phyloP scores from a whole-genome alignment of 176 grass and related monocot genomes.

The Chloris gayana region DNA sequence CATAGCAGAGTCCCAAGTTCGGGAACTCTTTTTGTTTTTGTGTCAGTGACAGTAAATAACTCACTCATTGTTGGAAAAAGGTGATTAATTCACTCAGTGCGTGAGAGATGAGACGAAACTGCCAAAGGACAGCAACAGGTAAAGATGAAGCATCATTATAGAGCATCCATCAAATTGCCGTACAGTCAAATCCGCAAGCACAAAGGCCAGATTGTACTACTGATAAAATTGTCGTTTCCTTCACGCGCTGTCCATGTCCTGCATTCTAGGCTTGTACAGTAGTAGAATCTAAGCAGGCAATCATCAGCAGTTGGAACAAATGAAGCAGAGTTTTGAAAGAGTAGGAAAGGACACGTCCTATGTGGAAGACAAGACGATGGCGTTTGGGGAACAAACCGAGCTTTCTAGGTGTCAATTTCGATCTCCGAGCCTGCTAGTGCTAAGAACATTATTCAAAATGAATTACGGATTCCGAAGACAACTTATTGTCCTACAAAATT shows the following conservation, averaged over 20 bases:
- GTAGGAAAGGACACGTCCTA: no score
- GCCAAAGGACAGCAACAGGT: background rate
- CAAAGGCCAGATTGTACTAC: slow-evolving; percentile 10
- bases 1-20: background rate
- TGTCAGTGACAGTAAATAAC: slow-evolving; percentile 1
- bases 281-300: background rate
- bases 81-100: background rate
- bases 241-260: background rate
- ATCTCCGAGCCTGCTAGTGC: no score
- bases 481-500: no score
- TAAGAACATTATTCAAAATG: no score
- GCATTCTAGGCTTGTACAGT: no score
- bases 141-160: background rate
- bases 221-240: slow-evolving; percentile 30
- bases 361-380: no score
- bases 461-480: background rate
- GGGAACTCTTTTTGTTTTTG: slow-evolving; percentile 1
- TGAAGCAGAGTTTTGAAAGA: background rate
- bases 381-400: no score
- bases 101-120: background rate
- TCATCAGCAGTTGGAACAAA: background rate
- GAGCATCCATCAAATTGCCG: background rate
- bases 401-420: no score
- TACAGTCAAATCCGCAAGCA: slow-evolving; percentile 22
- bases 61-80: no score